Conservation (phyloP, 352 stramenopile genomes). For the Albugo candida region DNA sequence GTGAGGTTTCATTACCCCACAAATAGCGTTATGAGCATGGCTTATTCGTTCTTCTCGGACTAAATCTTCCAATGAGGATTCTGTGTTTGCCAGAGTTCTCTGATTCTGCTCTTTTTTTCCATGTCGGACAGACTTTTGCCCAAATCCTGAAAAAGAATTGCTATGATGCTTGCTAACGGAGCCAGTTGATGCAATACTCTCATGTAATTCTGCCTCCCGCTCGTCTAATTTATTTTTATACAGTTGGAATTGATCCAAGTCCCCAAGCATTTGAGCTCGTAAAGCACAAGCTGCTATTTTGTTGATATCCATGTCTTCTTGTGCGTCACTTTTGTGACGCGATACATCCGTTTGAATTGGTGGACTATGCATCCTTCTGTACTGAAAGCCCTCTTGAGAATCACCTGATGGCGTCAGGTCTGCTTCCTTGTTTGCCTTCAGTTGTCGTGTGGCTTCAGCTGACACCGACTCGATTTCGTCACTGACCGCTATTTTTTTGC, state of each 20-base stretch:
- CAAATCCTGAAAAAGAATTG: slow-evolving; percentile 24
- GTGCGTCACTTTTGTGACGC: neutral
- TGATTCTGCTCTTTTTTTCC: slow-evolving; percentile 36
- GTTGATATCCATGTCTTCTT: slow-evolving; percentile 25
- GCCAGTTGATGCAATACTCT: slow-evolving; percentile 12
- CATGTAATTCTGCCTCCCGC: slow-evolving; percentile 38
- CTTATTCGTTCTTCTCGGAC: slow-evolving; percentile 57
- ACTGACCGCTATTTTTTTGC: too few species aligned
- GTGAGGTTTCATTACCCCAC: slow-evolving; percentile 12
- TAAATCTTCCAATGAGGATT: slow-evolving; percentile 43
- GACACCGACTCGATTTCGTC: too few species aligned
- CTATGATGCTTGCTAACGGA: slow-evolving; percentile 17
- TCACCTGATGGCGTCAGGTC: too few species aligned
- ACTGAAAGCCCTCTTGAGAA: too few species aligned
- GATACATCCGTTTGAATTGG: neutral
- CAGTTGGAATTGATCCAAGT: slow-evolving; percentile 43
- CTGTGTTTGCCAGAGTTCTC: slow-evolving; percentile 4
- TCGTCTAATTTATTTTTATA: slow-evolving; percentile 67
- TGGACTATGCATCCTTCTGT: too few species aligned
- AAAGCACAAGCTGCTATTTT: slow-evolving; percentile 60
- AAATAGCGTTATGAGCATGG: slow-evolving; percentile 11
- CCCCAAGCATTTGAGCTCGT: slow-evolving; percentile 68
- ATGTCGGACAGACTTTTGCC: slow-evolving; percentile 8
- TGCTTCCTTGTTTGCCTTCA: too few species aligned
- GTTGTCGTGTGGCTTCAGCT: too few species aligned